Conservation (phyloP, 305 asterid species). For the Coffea humblotiana region DNA sequence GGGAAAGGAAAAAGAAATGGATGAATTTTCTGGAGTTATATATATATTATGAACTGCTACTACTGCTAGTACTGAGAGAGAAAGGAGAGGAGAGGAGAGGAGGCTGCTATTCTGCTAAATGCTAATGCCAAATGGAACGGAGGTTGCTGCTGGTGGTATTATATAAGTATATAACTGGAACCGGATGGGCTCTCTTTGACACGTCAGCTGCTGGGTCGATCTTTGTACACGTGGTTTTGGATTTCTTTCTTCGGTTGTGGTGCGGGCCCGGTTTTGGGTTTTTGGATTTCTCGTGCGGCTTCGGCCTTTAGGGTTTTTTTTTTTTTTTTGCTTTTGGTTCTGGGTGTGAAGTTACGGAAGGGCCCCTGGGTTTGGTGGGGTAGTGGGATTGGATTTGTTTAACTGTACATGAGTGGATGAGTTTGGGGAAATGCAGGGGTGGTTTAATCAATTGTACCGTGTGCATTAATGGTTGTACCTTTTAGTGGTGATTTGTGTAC, state of each 20-base stretch:
- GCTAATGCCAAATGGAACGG: slow-evolving; percentile 7
- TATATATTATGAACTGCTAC: no score
- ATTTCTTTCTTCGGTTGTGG: not conserved
- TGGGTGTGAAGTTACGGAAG: not conserved
- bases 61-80: no score
- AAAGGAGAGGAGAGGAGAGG: slow-evolving; percentile 36
- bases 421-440: no score
- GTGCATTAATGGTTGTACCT: no score
- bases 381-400: no score
- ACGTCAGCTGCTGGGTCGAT: slow-evolving; percentile 41
- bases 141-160: no score
- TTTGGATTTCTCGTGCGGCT: not conserved
- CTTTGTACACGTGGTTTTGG: slow-evolving; percentile 52
- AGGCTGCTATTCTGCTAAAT: not conserved
- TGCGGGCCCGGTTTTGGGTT: not conserved
- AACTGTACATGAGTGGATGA: no score
- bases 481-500: no score
- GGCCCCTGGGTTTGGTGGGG: not conserved
- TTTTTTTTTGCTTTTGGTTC: no score
- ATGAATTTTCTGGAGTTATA: no score
- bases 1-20: no score
- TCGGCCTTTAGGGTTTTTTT: not conserved
- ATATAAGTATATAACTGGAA: slow-evolving; percentile 34
- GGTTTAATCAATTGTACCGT: no score
- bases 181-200: slow-evolving; percentile 41